These are phyloP conservation scores for Podospora appendiculata DNA, from an alignment of 495 filamentous ascomycete species.

Conservation along the genomic window DNA sequence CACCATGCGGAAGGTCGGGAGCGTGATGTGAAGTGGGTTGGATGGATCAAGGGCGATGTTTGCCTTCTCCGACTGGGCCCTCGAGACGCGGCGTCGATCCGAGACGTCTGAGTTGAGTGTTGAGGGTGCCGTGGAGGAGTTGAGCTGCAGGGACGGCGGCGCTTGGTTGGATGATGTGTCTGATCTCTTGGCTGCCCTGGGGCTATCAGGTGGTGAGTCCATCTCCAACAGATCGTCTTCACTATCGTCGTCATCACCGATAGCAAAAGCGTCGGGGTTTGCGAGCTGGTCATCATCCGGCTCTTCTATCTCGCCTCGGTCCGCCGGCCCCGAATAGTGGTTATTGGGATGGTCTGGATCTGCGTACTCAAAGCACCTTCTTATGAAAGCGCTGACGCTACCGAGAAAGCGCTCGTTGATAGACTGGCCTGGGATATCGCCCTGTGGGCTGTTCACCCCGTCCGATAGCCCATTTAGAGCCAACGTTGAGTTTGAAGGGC, in stretches of 20 bases:
- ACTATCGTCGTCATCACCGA: conserved; percentile 67
- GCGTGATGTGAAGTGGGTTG: conserved; percentile 88
- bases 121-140: conserved; percentile 9
- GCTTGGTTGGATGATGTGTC: conserved; percentile 8
- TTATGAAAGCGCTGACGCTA: conserved; percentile 90
- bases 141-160: conserved; percentile 13
- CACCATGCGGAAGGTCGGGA: conserved; percentile 98
- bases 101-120: conserved; percentile 1
- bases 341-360: conserved; percentile 77
- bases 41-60: conserved; percentile 88
- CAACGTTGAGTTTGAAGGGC: conserved; percentile 35
- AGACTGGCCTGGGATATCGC: conserved; percentile 32
- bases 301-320: conserved; percentile 13
- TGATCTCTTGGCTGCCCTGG: conserved; percentile 26
- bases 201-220: conserved; percentile 30
- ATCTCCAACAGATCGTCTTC: conserved; percentile 61
- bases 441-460: conserved; percentile 12
- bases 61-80: conserved; percentile 53
- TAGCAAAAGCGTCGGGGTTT: conserved; percentile 55
- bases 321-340: conserved; percentile 24
- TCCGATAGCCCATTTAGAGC: conserved; percentile 28
- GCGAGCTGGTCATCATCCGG: conserved; percentile 25
- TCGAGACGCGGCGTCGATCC: conserved; percentile 36
- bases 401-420: conserved; percentile 75
- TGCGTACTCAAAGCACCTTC: conserved; percentile 95